Evolutionary conservation across 495 filamentous ascomycete species (phyloP).

Genomic region (Lasiosphaeria miniovina): DNA sequence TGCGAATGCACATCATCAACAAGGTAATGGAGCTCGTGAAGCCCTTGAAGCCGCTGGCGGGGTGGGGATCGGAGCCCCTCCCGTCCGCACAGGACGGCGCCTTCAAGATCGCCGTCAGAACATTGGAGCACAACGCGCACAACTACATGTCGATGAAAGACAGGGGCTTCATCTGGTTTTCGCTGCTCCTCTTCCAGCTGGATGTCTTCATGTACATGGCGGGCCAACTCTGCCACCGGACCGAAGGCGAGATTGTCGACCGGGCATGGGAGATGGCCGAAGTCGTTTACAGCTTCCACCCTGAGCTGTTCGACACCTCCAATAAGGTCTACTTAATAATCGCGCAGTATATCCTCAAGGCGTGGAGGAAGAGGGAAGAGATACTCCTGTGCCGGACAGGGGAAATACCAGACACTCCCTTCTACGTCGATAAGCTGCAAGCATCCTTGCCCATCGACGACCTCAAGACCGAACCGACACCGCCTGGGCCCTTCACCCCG

Average conservation of each 20-base stretch:
- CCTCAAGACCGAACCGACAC: slow-evolving; percentile 21
- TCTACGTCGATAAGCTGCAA: slow-evolving; percentile 35
- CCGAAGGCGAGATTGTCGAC: slow-evolving; percentile 48
- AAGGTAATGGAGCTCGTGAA: slow-evolving; percentile 45
- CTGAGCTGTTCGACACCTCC: slow-evolving; percentile 41
- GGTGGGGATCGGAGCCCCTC: slow-evolving; percentile 36
- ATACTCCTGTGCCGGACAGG: slow-evolving; percentile 18
- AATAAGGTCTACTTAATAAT: slow-evolving; percentile 39
- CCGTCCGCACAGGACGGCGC: slow-evolving; percentile 41
- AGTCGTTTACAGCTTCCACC: slow-evolving; percentile 40
- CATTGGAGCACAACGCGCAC: slow-evolving; percentile 41
- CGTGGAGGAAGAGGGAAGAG: slow-evolving; percentile 45
- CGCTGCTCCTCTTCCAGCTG: slow-evolving; percentile 47
- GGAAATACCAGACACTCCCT: slow-evolving; percentile 28
- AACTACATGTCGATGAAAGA: slow-evolving; percentile 37
- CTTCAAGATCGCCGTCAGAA: slow-evolving; percentile 43
- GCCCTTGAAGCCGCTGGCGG: slow-evolving; percentile 42
- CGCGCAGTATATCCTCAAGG: slow-evolving; percentile 45
- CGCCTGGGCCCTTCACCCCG: slow-evolving; percentile 20
- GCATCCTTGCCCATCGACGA: slow-evolving; percentile 22
- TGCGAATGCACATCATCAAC: slow-evolving; percentile 42
- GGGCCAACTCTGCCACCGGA: slow-evolving; percentile 49
- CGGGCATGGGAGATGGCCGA: slow-evolving; percentile 49
- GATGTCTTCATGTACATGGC: slow-evolving; percentile 53
- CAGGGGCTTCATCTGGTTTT: slow-evolving; percentile 50